Evolutionary conservation across 225 moss, liverwort and hornwort genomes (phyloP).

Genomic region (Bryoerythrophyllum caledonicum): DNA sequence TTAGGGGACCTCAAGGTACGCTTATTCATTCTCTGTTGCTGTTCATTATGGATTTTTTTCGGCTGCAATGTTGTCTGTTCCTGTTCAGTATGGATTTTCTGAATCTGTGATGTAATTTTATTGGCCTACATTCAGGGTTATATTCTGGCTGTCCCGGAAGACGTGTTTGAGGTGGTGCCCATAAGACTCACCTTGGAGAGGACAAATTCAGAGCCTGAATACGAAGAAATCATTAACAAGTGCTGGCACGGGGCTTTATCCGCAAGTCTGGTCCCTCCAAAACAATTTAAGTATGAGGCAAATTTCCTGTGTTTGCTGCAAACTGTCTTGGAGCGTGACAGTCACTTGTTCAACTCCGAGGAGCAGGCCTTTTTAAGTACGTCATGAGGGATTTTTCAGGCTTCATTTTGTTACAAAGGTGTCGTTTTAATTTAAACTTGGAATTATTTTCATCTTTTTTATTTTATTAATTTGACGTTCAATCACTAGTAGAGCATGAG

Average conservation of each 20-base stretch:
- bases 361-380: conserved; percentile 58
- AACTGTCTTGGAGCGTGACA: conserved; percentile 75
- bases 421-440: neutral
- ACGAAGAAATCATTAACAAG: conserved; percentile 39
- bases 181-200: conserved; percentile 59
- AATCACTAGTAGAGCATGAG: neutral
- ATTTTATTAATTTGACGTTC: neutral
- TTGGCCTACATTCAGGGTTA: conserved; percentile 53
- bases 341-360: conserved; percentile 67
- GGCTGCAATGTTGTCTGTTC: neutral
- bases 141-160: conserved; percentile 64
- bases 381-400: neutral
- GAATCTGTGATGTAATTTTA: neutral
- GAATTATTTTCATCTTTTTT: neutral
- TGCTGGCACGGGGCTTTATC: conserved; percentile 55
- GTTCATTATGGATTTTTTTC: neutral
- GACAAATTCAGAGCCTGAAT: conserved; percentile 25
- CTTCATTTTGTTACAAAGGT: neutral
- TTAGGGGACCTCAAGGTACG: conserved; percentile 61
- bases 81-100: neutral
- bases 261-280: conserved; percentile 40
- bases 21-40: neutral
- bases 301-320: conserved; percentile 82
- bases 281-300: conserved; percentile 69
- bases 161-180: conserved; percentile 61